phyloP scores from a whole-genome alignment of 225 moss, liverwort and hornwort genomes.

The Thuidium tamariscinum region DNA sequence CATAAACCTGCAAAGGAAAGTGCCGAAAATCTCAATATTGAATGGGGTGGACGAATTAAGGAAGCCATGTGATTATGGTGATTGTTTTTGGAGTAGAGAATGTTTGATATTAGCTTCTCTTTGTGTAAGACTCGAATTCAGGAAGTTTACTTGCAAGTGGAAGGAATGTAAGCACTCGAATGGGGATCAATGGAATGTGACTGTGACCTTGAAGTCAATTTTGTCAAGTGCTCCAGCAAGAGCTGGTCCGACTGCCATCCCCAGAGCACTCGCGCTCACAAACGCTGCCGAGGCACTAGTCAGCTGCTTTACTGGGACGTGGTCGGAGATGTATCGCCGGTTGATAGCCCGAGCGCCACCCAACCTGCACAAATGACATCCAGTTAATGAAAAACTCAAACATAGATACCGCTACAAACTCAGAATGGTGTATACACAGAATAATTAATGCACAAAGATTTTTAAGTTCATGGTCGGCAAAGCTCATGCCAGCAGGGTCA shows the following conservation, averaged over 20 bases:
- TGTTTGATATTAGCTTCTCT: background rate
- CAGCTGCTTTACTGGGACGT: slow-evolving; percentile 71
- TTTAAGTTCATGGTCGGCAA: background rate
- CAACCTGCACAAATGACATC: slow-evolving; percentile 35
- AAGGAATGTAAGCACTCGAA: background rate
- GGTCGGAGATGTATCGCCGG: slow-evolving; percentile 88
- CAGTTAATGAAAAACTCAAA: background rate
- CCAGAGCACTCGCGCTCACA: slow-evolving; percentile 89
- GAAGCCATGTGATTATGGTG: background rate
- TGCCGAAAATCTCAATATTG: no score
- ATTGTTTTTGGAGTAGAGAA: background rate
- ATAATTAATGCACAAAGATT: background rate
- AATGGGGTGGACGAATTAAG: background rate
- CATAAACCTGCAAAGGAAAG: slow-evolving; percentile 20
- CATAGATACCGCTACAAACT: background rate
- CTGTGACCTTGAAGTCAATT: slow-evolving; percentile 11
- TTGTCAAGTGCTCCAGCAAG: slow-evolving; percentile 45
- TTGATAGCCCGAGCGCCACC: slow-evolving; percentile 95
- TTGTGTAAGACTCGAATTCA: background rate
- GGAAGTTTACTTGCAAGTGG: background rate
- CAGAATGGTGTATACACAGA: background rate
- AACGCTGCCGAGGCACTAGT: slow-evolving; percentile 85
- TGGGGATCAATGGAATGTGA: background rate
- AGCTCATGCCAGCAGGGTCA: background rate
- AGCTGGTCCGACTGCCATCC: slow-evolving; percentile 92